These are phyloP conservation scores for Botrytis fabae DNA, from an alignment of 2,329 filamentous ascomycete genomes.

Conservation along the genomic window DNA sequence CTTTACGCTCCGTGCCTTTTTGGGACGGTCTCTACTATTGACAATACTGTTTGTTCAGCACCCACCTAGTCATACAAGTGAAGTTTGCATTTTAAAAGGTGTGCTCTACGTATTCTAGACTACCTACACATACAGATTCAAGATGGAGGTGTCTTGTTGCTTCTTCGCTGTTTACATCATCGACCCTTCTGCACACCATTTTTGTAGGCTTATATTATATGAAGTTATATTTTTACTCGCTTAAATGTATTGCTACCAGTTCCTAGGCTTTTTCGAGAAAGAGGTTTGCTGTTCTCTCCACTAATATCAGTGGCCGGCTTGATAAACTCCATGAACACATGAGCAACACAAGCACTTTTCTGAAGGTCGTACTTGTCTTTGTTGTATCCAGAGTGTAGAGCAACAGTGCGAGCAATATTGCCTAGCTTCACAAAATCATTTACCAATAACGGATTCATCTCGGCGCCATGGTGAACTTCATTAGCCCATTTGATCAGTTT, in stretches of 20 bases:
- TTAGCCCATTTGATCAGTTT: background rate
- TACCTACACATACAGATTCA: background rate
- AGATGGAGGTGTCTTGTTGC: background rate
- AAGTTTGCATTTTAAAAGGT: too few relatives aligned
- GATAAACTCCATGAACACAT: background rate
- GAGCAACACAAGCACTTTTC: background rate
- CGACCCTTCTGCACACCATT: background rate
- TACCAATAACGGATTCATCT: constrained; percentile 2
- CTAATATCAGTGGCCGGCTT: background rate
- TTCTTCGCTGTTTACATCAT: background rate
- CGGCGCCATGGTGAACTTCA: background rate
- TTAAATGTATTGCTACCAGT: background rate
- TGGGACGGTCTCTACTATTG: too few relatives aligned
- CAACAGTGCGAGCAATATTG: background rate
- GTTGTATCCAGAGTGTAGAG: background rate
- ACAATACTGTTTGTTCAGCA: too few relatives aligned
- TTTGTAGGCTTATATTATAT: background rate
- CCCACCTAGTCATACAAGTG: too few relatives aligned
- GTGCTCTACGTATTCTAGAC: background rate
- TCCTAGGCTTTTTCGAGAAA: background rate
- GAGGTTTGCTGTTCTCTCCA: background rate
- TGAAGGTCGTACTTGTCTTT: background rate
- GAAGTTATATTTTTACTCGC: background rate
- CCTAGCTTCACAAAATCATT: constrained; percentile 3
- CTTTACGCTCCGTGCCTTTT: background rate